Base-by-base conservation (phyloP, 352 stramenopile species). In the Blastocystis sp. region DNA sequence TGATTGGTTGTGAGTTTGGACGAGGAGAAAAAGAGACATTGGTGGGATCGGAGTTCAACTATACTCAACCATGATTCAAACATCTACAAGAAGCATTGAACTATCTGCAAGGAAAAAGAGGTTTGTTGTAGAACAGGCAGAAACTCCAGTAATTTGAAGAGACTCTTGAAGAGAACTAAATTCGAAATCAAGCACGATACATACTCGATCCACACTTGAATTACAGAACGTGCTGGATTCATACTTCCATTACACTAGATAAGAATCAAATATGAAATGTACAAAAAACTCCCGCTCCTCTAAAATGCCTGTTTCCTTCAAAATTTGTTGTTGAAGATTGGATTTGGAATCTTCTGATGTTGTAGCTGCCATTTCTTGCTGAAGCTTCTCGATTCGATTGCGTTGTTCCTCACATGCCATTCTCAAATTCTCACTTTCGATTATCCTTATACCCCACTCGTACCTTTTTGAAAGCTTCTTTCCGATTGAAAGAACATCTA, bases 181-280 rank as follows among this genome's bases (percentile, higher is more conserved):
- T 22, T 24, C 11, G 17, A 58, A 22, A 22, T 15, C 19, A 27
- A 48, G 56, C 64, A 17, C 2, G 17, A 27, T 24, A 5, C 19
- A 17, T 68, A 84, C 73, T 84, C 73, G 53, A 66, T 58, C 73
- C 73, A 84, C 3, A 84, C 73, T 33, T 30, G 73, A 30, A 84
- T 37, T 19, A 57, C 30, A 15, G 24, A 35, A 27, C 73, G 17
- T 42, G 51, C 56, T 19, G 73, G 33, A 54, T 84, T 35, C 9
- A 40, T 13, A 6, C 42, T 54, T 22, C 73, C 73, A 11, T 68
- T 30, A 15, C 24, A 58, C 73, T 84, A 68, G 4, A 37, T 17
- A 35, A 11, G 22, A 84, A 11, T 13, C 11, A 3, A 19, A n/a
- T 1, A 33, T 53, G 15, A 68, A 22, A 51, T 27, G n/a, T 48